Percentiles rank a stretch among this genome's conserved stretches.
phyloP scores from a whole-genome alignment of 2,329 filamentous ascomycete species.

The Diaporthe ilicicola region DNA sequence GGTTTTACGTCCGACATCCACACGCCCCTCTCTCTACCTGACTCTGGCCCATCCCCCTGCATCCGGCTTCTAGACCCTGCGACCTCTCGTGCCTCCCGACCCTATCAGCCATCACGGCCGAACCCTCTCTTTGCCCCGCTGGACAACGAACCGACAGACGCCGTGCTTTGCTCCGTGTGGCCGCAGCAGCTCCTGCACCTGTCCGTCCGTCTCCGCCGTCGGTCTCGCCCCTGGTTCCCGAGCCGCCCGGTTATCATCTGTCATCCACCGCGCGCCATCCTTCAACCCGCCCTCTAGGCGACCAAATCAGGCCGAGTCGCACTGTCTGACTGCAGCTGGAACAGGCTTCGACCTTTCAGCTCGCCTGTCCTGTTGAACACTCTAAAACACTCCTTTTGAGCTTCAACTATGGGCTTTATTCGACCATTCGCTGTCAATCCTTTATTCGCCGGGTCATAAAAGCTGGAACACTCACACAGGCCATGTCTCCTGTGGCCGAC shows the following conservation, averaged over 20 bases:
- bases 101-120: constrained; percentile 23
- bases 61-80: constrained; percentile 20
- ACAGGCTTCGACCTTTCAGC: constrained; percentile 6
- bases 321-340: constrained; percentile 14
- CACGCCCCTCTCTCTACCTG: constrained; percentile 29
- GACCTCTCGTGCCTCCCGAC: constrained; percentile 23
- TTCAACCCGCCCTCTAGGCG: background rate
- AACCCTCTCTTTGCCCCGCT: constrained; percentile 19
- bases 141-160: constrained; percentile 27
- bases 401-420: constrained; percentile 32
- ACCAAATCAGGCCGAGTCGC: background rate
- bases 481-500: constrained; percentile 32
- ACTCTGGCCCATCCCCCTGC: constrained; percentile 28
- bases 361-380: background rate
- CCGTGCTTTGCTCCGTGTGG: constrained; percentile 23
- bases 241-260: constrained; percentile 22
- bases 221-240: constrained; percentile 22
- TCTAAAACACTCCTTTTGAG: constrained; percentile 18
- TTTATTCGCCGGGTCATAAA: constrained; percentile 34
- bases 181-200: constrained; percentile 28
- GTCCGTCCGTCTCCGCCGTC: constrained; percentile 19
- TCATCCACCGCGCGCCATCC: constrained; percentile 5
- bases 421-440: constrained; percentile 29
- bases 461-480: constrained; percentile 29
- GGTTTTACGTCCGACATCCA: constrained; percentile 16